Evolutionary conservation across 2,329 filamentous ascomycete genomes (phyloP).

Genomic region (Pseudogymnoascus sp.): DNA sequence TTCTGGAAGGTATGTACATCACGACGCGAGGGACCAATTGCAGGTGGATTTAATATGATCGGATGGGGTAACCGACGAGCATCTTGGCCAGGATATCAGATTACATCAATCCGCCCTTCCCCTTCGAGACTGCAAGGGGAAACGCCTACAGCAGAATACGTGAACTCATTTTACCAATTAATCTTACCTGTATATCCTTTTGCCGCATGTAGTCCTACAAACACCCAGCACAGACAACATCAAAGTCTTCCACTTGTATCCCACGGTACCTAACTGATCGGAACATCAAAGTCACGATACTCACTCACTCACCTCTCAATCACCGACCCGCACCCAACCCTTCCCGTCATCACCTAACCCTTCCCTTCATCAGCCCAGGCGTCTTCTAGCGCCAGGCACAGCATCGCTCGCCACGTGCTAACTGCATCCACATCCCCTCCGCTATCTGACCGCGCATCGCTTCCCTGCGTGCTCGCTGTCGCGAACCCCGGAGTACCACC

Average conservation of each 20-base stretch:
- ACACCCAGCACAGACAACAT: neutral
- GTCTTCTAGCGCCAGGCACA: conserved; percentile 6
- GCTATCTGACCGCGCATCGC: neutral
- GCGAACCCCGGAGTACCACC: conserved; percentile 5
- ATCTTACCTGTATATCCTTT: neutral
- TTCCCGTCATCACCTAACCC: neutral
- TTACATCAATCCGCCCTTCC: neutral
- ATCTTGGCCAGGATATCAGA: neutral
- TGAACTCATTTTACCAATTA: conserved; percentile 6
- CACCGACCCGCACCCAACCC: neutral
- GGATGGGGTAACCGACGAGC: conserved; percentile 2
- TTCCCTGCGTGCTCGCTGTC: neutral
- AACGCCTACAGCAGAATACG: neutral
- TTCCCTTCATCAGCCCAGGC: neutral
- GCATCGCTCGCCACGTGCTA: conserved; percentile 3
- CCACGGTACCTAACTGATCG: neutral
- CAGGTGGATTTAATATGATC: conserved; percentile 3
- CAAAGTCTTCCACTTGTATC: neutral
- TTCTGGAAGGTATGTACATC: neutral
- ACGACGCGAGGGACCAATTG: neutral
- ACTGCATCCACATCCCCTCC: conserved; percentile 1
- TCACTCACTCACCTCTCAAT: neutral
- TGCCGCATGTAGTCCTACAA: neutral
- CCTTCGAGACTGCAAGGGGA: neutral
- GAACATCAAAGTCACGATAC: neutral